Conservation (phyloP, 768 basidiomycete species). For the Amanita subjunquillea region DNA sequence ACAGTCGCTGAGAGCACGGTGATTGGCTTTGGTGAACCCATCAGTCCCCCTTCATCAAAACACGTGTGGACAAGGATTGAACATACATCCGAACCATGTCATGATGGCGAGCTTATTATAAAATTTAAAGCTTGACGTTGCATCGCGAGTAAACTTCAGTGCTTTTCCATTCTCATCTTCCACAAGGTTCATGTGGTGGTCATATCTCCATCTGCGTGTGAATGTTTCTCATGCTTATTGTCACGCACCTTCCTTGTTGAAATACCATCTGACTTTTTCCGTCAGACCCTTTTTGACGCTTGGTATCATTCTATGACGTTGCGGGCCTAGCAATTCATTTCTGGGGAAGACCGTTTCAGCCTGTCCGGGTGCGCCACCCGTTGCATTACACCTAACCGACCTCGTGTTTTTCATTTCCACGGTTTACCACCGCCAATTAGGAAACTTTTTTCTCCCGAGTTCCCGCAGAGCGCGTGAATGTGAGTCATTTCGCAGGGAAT, state of each 20-base stretch:
- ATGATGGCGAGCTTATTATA: neutral
- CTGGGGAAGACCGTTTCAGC: neutral
- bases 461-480: neutral
- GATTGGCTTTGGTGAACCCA: neutral
- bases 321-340: neutral
- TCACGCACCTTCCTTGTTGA: neutral
- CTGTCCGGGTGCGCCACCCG: neutral
- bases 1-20: neutral
- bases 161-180: neutral
- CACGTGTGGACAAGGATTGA: neutral
- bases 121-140: neutral
- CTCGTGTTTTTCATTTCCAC: slow-evolving; percentile 5
- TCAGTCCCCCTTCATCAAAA: neutral
- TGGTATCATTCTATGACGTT: neutral
- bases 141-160: neutral
- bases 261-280: neutral
- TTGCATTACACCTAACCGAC: neutral
- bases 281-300: neutral
- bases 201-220: neutral
- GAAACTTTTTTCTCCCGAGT: neutral
- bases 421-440: neutral
- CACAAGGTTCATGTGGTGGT: neutral
- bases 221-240: neutral
- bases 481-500: neutral
- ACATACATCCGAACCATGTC: neutral